Evolutionary conservation across 495 filamentous ascomycete genomes (phyloP).

Genomic region (Neurospora sp.): DNA sequence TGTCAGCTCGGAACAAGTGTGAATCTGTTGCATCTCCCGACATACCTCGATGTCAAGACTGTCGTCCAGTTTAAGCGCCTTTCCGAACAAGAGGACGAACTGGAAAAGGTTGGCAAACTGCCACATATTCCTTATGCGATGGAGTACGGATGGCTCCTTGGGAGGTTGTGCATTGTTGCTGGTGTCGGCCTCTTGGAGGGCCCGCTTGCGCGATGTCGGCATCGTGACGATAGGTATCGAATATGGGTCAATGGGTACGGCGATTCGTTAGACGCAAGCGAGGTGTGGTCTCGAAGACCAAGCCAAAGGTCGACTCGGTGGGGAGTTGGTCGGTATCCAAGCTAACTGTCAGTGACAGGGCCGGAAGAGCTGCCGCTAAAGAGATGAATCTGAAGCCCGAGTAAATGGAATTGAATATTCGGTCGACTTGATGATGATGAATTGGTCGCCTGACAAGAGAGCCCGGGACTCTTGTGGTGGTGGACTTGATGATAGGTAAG

Average conservation of each 20-base stretch:
- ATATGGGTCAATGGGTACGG: background rate
- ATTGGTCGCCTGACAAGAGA: background rate
- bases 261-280: background rate
- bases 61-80: conserved; percentile 78
- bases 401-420: background rate
- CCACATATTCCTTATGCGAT: conserved; percentile 77
- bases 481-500: background rate
- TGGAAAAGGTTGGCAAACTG: conserved; percentile 93
- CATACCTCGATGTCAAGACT: conserved; percentile 77
- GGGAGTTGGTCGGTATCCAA: background rate
- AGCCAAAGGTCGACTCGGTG: background rate
- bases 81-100: conserved; percentile 83
- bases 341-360: background rate
- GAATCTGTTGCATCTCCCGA: background rate
- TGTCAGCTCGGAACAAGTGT: background rate
- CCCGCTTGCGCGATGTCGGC: conserved; percentile 58
- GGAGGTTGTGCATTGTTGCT: conserved; percentile 15
- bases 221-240: conserved; percentile 22
- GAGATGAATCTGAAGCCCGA: background rate
- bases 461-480: background rate
- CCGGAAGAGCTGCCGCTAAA: background rate
- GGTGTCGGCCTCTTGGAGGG: conserved; percentile 52
- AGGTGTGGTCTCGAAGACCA: background rate
- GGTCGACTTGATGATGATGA: background rate
- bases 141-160: conserved; percentile 40